Base-by-base conservation (phyloP, 1,284 basidiomycete genomes). In the Rhodotorula sp. region DNA sequence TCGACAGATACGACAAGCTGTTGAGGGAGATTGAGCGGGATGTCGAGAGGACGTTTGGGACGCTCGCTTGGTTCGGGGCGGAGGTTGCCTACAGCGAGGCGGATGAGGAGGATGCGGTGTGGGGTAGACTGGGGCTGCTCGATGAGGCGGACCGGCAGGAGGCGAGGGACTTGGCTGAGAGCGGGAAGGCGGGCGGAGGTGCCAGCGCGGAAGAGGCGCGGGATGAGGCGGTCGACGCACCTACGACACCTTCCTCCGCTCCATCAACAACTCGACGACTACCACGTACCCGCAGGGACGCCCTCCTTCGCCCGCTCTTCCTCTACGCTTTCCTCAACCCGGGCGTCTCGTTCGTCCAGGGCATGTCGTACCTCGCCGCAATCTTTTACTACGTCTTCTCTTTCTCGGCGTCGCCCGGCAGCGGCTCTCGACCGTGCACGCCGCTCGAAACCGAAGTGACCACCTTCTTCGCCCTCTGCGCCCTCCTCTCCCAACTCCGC, bases 291-390 rank as follows among this genome's bases (percentile, higher is more conserved):
- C 72, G 74, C 1, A 64, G 70, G 22, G 53, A 68, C n/a, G 32
- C 54, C 10, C 68, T 76, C 13, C 59, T 74, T 2, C 68, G 72
- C 17, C 69, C 74, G 4, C 70, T 76, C 53, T 75, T 67, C 54
- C 48, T 74, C 48, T 69, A 70, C 52, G 73, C 73, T 7, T 66
- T 48, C 29, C 70, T 76, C 49, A 76, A 74, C 52, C 75, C 75
- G 0, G 71, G 69, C 29, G 29, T 76, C 4, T 60, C 63, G 4
- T 76, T 72, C 62, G 73, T 76, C 2, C 75, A 76, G 55, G 75
- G 75, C 22, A 74, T 72, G 74, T 55, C 55, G 24, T 70, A 65
- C 51, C 54, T 71, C 55, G 61, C 61, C 47, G 64, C 62, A 49
- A 44, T 66, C 49, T 55, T 63, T 48, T 29, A 32, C 54, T 70